A percentile compares a stretch with the other conserved stretches of the same genome.
Evolutionary conservation across 257 asterid species (phyloP).

Genomic region (Gynochthodes officinalis): DNA sequence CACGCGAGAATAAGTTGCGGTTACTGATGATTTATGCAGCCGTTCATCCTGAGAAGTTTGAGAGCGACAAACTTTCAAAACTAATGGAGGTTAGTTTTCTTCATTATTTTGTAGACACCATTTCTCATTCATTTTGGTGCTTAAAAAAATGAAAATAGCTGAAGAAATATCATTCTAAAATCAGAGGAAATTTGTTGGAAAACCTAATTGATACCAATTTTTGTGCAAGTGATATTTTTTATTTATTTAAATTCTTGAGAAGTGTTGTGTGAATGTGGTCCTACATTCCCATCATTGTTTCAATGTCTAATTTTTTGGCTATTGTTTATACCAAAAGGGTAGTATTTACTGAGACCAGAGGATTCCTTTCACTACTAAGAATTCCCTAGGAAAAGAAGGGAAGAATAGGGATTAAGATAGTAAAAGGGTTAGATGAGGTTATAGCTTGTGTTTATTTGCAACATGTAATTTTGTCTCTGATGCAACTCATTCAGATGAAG

Average conservation of each 20-base stretch:
- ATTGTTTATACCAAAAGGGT: background rate
- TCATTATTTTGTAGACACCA: background rate
- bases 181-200: background rate
- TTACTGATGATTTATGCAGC: constrained; percentile 97
- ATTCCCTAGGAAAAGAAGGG: background rate
- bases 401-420: background rate
- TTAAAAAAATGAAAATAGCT: background rate
- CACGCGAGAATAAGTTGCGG: constrained; percentile 88
- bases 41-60: constrained; percentile 88
- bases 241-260: background rate
- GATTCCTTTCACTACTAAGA: background rate
- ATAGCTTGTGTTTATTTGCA: background rate
- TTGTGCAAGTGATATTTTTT: background rate
- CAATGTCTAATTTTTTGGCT: background rate
- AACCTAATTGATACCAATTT: background rate
- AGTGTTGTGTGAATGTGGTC: background rate
- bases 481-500: background rate
- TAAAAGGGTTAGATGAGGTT: background rate
- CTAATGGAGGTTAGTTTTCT: constrained; percentile 68
- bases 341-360: background rate
- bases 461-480: background rate
- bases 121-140: constrained; percentile 1
- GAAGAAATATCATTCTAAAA: background rate
- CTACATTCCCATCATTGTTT: background rate
- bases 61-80: constrained; percentile 79